Conservation (phyloP, 805 yeast genomes). For the Kodamaea fukazawae region DNA sequence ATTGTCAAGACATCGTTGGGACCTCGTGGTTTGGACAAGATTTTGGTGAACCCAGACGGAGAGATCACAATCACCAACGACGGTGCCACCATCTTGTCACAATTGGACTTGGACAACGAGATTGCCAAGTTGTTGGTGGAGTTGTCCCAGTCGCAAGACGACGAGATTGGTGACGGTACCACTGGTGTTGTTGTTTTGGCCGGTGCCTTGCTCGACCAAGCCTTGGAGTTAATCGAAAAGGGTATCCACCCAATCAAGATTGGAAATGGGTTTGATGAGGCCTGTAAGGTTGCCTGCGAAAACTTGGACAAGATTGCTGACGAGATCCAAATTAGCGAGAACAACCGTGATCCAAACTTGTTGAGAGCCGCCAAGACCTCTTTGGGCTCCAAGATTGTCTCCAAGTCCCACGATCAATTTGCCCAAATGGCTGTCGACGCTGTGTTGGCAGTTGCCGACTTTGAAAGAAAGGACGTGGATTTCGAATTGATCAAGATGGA, state of each 20-base stretch:
- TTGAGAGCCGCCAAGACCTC: slow-evolving; percentile 93
- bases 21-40: slow-evolving; percentile 98
- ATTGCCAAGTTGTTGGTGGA: slow-evolving; percentile 95
- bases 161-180: slow-evolving; percentile 98
- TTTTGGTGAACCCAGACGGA: slow-evolving; percentile 92
- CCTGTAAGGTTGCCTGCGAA: slow-evolving; percentile 84
- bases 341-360: slow-evolving; percentile 53
- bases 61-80: slow-evolving; percentile 98
- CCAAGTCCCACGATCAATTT: slow-evolving; percentile 89
- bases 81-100: slow-evolving; percentile 94
- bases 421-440: slow-evolving; percentile 98
- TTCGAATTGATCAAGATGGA: slow-evolving; percentile 94
- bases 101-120: slow-evolving; percentile 94
- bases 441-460: slow-evolving; percentile 86
- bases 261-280: slow-evolving; percentile 96
- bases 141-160: slow-evolving; percentile 91
- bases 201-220: slow-evolving; percentile 91
- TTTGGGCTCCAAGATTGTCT: slow-evolving; percentile 91
- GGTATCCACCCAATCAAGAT: slow-evolving; percentile 97
- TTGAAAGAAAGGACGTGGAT: slow-evolving; percentile 91
- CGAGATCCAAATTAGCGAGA: slow-evolving; percentile 50
- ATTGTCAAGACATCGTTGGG: slow-evolving; percentile 92
- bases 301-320: slow-evolving; percentile 77
- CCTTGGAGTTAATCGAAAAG: slow-evolving; percentile 88
- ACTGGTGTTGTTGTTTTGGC: slow-evolving; percentile 98